phyloP scores from a whole-genome alignment of 2,329 filamentous ascomycete genomes.

The Colletotrichum coccodes region DNA sequence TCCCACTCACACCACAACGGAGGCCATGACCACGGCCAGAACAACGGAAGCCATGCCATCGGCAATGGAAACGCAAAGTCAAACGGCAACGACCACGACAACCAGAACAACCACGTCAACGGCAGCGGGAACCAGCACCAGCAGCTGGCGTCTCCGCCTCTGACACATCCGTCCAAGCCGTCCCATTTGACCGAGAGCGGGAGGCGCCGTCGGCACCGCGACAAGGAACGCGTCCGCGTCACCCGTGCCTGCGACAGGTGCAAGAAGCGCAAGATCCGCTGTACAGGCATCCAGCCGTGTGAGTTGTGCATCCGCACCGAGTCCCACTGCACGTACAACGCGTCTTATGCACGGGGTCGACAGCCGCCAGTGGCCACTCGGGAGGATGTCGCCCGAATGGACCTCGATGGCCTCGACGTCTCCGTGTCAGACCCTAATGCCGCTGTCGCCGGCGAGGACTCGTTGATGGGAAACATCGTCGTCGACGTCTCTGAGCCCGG shows the following conservation, averaged over 20 bases:
- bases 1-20: slow-evolving; percentile 25
- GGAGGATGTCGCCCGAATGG: slow-evolving; percentile 24
- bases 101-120: background rate
- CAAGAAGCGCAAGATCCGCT: slow-evolving; percentile 55
- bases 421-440: background rate
- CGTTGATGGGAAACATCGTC: slow-evolving; percentile 7
- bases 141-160: slow-evolving; percentile 19
- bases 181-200: slow-evolving; percentile 21
- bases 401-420: slow-evolving; percentile 19
- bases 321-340: slow-evolving; percentile 57
- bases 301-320: slow-evolving; percentile 44
- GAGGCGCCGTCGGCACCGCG: slow-evolving; percentile 32
- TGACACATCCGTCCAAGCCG: slow-evolving; percentile 9
- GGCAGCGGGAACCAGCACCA: background rate
- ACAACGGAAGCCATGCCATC: background rate
- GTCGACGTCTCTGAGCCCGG: slow-evolving; percentile 8
- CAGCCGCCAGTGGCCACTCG: slow-evolving; percentile 48
- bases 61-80: background rate
- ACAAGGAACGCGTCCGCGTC: slow-evolving; percentile 50
- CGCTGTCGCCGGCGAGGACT: background rate
- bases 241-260: slow-evolving; percentile 59
- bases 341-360: slow-evolving; percentile 58
- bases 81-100: background rate
- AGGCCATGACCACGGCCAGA: background rate
- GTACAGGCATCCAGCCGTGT: slow-evolving; percentile 44